A percentile compares a stretch with the other conserved stretches of the same genome.
Conservation (phyloP, 140 eudicot species). For the Flaveria floridana region DNA sequence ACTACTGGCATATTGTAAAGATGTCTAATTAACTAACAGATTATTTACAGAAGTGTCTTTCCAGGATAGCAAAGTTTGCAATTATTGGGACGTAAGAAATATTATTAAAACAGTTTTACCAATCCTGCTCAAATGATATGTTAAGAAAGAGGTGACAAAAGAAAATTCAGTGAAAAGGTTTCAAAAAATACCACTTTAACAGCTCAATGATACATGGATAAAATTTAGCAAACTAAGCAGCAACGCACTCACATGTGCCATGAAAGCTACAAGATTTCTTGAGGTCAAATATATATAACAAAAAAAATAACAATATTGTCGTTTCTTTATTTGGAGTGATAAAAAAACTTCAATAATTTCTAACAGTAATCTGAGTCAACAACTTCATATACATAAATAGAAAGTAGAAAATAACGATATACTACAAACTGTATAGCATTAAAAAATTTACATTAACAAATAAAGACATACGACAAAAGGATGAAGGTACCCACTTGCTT, state of each 20-base stretch:
- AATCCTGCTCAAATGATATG: no score
- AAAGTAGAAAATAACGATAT: not conserved
- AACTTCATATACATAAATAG: not conserved
- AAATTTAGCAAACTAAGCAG: not conserved
- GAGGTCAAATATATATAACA: not conserved
- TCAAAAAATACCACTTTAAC: not conserved
- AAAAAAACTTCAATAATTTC: not conserved
- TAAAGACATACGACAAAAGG: constrained; percentile 5
- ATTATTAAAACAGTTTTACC: not conserved
- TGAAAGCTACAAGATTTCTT: not conserved
- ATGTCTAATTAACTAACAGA: not conserved
- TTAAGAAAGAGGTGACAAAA: not conserved
- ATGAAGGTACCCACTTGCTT: constrained; percentile 76
- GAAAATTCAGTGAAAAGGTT: not conserved
- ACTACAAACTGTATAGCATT: not conserved
- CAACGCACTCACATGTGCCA: not conserved
- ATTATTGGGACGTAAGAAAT: not conserved
- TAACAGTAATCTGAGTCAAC: not conserved
- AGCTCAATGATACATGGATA: not conserved
- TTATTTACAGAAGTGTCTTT: not conserved
- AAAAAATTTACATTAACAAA: not conserved
- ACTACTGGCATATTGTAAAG: not conserved
- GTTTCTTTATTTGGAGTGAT: not conserved
- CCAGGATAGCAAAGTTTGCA: not conserved
- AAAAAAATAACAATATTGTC: not conserved